Base-by-base conservation (phyloP, 2,329 filamentous ascomycete species). In the Aschersonia sp. region DNA sequence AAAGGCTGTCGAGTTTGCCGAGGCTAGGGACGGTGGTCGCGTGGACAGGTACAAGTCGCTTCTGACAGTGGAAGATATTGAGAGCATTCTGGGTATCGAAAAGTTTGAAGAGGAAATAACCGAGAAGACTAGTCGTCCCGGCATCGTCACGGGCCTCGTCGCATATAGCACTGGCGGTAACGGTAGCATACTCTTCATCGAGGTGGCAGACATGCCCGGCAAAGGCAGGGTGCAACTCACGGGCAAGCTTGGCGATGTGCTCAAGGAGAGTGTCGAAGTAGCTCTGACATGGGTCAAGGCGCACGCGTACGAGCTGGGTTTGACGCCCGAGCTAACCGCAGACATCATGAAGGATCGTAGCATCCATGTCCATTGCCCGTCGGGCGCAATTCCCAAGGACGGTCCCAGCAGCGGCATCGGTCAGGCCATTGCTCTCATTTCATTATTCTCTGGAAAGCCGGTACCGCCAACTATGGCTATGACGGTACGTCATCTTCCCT, bases 211-310 rank as follows among this genome's bases (percentile, higher is more conserved):
- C 61, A 97, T 97, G 89, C 92, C 92, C 0, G 92, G 92, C 43
- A 83, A 79, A 49, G 92, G 92, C 35, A 82, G 84, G 47, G 88
- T 98, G 38, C 92, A 97, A 67, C 80, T 98, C 30, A 98, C 92
- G 1, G 92, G 92, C 52, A 97, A 94, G 64, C 80, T 98, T 5
- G 92, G 92, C 53, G 89, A 96, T 56, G 92, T 98, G 31, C 79
- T 98, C 50, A 97, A 97, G 67, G 92, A 98, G 66, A 91, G 84
- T 53, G 92, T 97, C 42, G 91, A 97, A 65, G 92, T 98, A 28
- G 92, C 92, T 9, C 74, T 97, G 35, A 91, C 84, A 12, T 98
- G 92, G 92, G 92, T 98, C 46, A 96, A 96, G 65, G 86, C 88
- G 4, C 91, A 98, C 63, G 89, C 91, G 3, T 96, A 84, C 59